A percentile compares a stretch with the other conserved stretches of the same genome.
These are phyloP conservation scores for Aspergillus affinis DNA, from an alignment of 495 filamentous ascomycete genomes.

Conservation along the genomic window DNA sequence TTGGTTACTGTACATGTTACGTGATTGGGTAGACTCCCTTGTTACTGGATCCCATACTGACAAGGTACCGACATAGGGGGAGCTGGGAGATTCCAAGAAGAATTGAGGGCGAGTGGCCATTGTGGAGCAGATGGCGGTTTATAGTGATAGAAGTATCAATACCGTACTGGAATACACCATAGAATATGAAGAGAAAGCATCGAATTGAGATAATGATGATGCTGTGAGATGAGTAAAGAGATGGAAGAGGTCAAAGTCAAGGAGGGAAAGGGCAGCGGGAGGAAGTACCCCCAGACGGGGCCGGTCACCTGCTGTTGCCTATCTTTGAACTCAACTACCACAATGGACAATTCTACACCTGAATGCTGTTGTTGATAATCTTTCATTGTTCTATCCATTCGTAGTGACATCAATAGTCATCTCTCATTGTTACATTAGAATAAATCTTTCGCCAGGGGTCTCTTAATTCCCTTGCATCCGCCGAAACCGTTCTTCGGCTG, in stretches of 20 bases:
- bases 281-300: background rate
- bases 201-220: background rate
- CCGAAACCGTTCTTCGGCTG: conserved; percentile 82
- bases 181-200: background rate
- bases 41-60: conserved; percentile 22
- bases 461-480: conserved; percentile 46
- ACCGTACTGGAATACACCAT: background rate
- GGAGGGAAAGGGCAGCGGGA: background rate
- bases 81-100: background rate
- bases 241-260: background rate
- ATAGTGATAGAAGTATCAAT: background rate
- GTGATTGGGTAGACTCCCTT: conserved; percentile 2
- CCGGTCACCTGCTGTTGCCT: background rate
- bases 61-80: conserved; percentile 27
- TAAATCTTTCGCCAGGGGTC: background rate
- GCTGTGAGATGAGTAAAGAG: background rate
- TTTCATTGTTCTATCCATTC: background rate
- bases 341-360: background rate
- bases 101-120: conserved; percentile 1
- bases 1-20: conserved; percentile 29
- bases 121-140: background rate
- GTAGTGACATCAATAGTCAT: background rate
- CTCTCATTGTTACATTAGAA: background rate
- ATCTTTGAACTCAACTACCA: background rate
- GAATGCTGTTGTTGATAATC: background rate